Evolutionary conservation across 345 rosid species (phyloP).

Genomic region (Atalantia buxifolia): DNA sequence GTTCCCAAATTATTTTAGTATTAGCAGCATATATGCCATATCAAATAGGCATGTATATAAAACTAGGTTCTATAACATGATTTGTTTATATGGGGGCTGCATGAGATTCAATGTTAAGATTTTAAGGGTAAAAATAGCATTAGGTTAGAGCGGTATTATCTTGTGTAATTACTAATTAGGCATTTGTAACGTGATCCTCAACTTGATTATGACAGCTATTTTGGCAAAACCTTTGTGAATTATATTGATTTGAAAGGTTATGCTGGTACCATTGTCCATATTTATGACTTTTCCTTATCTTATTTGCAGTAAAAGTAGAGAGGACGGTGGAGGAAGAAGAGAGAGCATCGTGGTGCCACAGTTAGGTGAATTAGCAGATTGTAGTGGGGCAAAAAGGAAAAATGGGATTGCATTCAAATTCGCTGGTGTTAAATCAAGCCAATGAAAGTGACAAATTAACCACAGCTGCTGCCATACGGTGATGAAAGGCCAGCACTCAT

Average conservation of each 20-base stretch:
- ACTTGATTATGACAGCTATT: neutral
- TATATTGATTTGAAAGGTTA: constrained; percentile 6
- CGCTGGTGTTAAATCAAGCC: neutral
- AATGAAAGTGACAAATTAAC: constrained; percentile 10
- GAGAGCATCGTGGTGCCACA: neutral
- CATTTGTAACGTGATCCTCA: neutral
- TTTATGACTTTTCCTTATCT: neutral
- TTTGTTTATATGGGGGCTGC: no score
- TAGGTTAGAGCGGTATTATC: neutral
- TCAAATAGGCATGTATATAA: neutral
- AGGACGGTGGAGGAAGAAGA: neutral
- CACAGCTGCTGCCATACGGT: neutral
- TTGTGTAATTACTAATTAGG: neutral
- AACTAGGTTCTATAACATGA: no score
- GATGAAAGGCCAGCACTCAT: neutral
- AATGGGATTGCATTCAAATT: neutral
- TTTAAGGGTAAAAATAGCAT: neutral
- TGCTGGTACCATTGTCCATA: neutral
- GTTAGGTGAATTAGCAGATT: neutral
- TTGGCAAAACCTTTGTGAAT: neutral
- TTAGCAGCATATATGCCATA: neutral
- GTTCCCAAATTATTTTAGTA: neutral
- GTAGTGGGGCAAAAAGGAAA: neutral
- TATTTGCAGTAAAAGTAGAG: neutral
- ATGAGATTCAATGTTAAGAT: neutral